Conservation (phyloP, 2,329 filamentous ascomycete species). For the Monilinia laxa region DNA sequence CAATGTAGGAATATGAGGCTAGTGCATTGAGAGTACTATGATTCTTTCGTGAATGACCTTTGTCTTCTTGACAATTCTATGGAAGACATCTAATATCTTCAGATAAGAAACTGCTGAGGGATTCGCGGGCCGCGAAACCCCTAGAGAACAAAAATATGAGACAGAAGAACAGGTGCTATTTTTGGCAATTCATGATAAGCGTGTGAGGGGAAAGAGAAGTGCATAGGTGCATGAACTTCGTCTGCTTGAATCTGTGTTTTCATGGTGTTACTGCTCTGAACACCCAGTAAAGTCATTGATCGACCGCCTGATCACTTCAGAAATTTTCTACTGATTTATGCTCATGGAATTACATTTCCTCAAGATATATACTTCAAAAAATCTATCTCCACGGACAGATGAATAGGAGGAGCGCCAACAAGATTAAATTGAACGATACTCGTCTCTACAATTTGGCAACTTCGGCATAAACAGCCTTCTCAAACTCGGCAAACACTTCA, state of each 20-base stretch:
- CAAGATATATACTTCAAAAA: not conserved
- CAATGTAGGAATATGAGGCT: not conserved
- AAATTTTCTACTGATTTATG: not conserved
- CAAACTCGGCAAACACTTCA: constrained; percentile 42
- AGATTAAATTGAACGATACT: not conserved
- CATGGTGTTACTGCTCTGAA: not conserved
- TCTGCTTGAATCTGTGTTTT: not conserved
- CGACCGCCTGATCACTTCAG: not conserved
- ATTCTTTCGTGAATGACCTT: not conserved
- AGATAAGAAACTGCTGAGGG: not conserved
- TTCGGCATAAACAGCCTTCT: constrained; percentile 44
- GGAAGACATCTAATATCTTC: not conserved
- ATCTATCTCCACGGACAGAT: not conserved
- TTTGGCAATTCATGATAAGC: not conserved
- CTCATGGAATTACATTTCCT: not conserved
- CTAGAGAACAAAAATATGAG: not conserved
- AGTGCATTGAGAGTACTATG: no score
- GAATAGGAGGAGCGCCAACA: not conserved
- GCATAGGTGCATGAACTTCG: not conserved
- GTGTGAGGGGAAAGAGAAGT: not conserved
- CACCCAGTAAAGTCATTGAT: not conserved
- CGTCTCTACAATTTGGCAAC: not conserved
- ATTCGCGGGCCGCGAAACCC: not conserved
- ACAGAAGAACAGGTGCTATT: not conserved
- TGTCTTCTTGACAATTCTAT: not conserved